These are phyloP conservation scores for Nicotiana knightiana DNA, from an alignment of 257 asterid genomes.

Conservation along the genomic window DNA sequence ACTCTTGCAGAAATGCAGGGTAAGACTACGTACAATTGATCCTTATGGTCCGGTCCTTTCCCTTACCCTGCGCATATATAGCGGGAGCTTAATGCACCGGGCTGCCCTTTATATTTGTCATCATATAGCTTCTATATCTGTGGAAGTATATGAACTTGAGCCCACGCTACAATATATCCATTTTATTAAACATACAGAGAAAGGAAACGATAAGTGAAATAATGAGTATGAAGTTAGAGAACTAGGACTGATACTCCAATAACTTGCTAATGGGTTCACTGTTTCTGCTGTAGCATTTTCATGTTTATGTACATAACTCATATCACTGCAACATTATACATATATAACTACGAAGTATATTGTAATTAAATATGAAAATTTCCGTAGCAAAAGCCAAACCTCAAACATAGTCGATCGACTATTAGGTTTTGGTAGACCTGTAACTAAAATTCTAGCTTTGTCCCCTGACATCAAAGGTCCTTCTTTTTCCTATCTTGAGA, in stretches of 20 bases:
- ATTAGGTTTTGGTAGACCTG: too few species aligned
- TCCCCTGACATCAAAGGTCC: too few species aligned
- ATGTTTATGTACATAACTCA: background rate
- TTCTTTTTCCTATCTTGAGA: too few species aligned
- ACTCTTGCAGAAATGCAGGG: too few species aligned
- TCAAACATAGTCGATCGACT: too few species aligned
- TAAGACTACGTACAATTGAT: too few species aligned
- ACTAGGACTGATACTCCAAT: constrained; percentile 16
- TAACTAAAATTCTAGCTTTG: too few species aligned
- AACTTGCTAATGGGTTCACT: background rate
- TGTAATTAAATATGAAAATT: too few species aligned
- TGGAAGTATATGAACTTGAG: constrained; percentile 13
- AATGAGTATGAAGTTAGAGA: constrained; percentile 14
- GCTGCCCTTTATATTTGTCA: background rate
- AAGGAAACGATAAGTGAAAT: background rate
- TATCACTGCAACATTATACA: background rate
- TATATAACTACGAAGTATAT: too few species aligned
- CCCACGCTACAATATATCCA: constrained; percentile 6
- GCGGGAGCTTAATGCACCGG: too few species aligned
- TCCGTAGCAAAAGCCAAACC: background rate
- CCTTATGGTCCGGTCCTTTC: too few species aligned
- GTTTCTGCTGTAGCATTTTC: background rate
- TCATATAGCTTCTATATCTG: background rate
- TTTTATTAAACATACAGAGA: background rate
- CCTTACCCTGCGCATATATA: too few species aligned